These are phyloP conservation scores for Solanum gracilifrons DNA, from an alignment of 257 asterid genomes.

Conservation along the genomic window DNA sequence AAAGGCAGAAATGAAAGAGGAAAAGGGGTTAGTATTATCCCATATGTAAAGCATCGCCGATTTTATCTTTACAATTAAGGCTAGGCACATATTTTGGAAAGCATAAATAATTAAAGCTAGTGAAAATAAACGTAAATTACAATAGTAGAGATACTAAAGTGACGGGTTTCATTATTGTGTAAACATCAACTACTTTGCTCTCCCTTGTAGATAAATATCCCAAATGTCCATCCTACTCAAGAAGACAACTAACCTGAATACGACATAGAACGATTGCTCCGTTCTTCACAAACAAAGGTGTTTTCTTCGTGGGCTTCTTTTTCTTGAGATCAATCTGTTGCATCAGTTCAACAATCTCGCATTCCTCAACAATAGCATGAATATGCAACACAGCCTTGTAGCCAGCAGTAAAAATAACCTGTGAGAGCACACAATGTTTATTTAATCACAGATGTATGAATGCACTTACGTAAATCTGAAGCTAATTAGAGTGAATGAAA, in stretches of 20 bases:
- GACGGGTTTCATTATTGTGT: neutral
- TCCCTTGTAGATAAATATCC: neutral
- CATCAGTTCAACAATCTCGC: conserved; percentile 77
- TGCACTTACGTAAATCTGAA: neutral
- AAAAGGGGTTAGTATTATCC: neutral
- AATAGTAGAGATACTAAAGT: neutral
- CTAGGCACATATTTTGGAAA: neutral
- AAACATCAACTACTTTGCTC: neutral
- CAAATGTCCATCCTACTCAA: neutral
- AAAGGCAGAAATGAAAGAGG: neutral
- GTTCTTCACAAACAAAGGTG: conserved; percentile 80
- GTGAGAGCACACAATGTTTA: conserved; percentile 2
- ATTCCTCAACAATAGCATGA: conserved; percentile 86
- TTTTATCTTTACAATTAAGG: neutral
- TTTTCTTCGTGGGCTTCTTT: conserved; percentile 63
- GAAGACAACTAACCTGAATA: conserved; percentile 46
- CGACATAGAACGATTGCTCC: conserved; percentile 73
- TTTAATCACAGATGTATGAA: neutral
- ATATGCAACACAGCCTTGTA: conserved; percentile 94
- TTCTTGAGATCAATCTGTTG: conserved; percentile 82
- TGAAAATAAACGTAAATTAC: neutral
- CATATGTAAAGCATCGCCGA: neutral
- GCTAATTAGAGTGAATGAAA: neutral
- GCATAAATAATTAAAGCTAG: neutral
- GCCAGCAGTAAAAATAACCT: conserved; percentile 98